Percentiles rank a stretch among this genome's conserved stretches.
phyloP scores from a whole-genome alignment of 148 eudicot genomes.

The Agrostemma githago region DNA sequence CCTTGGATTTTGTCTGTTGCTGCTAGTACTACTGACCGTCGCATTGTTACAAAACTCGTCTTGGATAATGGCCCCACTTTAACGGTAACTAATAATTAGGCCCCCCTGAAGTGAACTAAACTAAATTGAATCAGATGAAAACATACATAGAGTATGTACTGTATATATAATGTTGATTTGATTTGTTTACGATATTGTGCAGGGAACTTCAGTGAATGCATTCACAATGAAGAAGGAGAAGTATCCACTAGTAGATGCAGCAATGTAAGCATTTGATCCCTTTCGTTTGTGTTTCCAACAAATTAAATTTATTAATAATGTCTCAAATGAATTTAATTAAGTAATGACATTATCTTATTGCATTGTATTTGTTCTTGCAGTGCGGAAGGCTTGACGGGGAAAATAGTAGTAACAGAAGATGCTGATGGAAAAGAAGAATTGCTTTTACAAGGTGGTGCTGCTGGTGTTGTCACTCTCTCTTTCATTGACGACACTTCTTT shows the following conservation, averaged over 20 bases:
- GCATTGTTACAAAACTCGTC: neutral
- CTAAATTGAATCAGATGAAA: no score
- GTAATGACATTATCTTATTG: neutral
- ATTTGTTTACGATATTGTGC: neutral
- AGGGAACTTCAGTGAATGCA: conserved; percentile 9
- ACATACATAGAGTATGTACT: neutral
- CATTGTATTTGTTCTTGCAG: neutral
- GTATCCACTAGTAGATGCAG: conserved; percentile 5
- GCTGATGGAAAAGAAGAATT: neutral
- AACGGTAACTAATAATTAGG: neutral
- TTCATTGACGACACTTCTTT: neutral
- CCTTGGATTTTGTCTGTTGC: conserved; percentile 19
- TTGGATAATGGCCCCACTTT: neutral
- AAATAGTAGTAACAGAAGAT: neutral
- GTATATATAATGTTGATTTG: neutral
- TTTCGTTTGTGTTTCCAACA: no score
- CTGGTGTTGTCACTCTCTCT: neutral
- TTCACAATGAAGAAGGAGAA: conserved; percentile 13
- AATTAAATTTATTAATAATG: neutral
- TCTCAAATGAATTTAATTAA: neutral
- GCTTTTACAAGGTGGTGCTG: neutral
- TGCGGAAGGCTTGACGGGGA: neutral
- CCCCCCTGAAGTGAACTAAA: no score
- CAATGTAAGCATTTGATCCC: neutral
- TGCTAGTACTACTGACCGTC: neutral